Conservation (phyloP, 805 yeast species). For the Starmerella asiatica region DNA sequence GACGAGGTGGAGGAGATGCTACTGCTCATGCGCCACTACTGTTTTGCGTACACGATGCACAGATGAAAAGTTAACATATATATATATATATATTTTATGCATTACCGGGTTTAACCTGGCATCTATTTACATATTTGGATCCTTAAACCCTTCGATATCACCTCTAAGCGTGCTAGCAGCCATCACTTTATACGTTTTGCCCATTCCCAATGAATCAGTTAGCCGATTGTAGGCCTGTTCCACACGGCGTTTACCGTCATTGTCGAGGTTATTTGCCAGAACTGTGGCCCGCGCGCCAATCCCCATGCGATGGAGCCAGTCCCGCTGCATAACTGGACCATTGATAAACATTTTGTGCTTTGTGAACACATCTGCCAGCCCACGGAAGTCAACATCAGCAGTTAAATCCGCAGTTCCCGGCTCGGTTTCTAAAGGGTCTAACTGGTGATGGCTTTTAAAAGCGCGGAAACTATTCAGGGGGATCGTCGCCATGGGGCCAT, state of each 20-base stretch:
- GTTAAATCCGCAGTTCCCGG: slow-evolving; percentile 77
- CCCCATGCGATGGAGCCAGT: slow-evolving; percentile 65
- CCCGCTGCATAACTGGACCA: slow-evolving; percentile 65
- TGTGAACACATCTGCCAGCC: slow-evolving; percentile 33
- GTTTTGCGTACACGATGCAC: slow-evolving; percentile 30
- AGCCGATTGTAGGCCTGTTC: slow-evolving; percentile 47
- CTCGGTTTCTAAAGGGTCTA: slow-evolving; percentile 49
- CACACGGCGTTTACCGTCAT: slow-evolving; percentile 39
- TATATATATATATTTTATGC: neutral
- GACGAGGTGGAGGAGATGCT: slow-evolving; percentile 66
- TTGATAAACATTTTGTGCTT: slow-evolving; percentile 25
- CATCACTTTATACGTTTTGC: slow-evolving; percentile 59
- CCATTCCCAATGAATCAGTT: slow-evolving; percentile 59
- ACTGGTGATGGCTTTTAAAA: slow-evolving; percentile 56
- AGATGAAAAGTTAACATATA: neutral
- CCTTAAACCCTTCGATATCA: slow-evolving; percentile 13
- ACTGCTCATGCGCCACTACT: slow-evolving; percentile 50
- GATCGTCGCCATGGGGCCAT: slow-evolving; percentile 48
- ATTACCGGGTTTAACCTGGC: neutral
- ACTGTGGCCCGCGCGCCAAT: slow-evolving; percentile 48
- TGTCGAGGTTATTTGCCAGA: slow-evolving; percentile 33
- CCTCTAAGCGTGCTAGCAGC: slow-evolving; percentile 29
- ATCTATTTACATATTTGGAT: neutral
- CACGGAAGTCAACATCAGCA: slow-evolving; percentile 68
- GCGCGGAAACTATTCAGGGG: slow-evolving; percentile 69